Conservation (phyloP, 2,329 filamentous ascomycete genomes). For the Colletotrichum filicis region DNA sequence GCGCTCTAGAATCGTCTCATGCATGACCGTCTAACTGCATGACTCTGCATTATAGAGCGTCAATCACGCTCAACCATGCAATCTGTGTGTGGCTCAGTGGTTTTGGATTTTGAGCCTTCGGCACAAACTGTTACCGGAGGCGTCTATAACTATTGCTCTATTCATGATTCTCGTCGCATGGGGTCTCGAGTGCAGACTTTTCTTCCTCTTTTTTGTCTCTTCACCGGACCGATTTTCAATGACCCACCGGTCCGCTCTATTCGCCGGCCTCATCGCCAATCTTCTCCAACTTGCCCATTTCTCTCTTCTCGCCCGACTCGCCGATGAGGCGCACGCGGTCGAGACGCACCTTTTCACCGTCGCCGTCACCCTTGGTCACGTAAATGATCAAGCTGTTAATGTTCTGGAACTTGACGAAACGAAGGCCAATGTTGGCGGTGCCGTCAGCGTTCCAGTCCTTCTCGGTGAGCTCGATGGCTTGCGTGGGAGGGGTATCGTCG, state of each 20-base stretch:
- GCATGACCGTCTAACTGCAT: background rate
- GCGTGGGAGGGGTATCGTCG: slow-evolving; percentile 84
- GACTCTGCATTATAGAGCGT: background rate
- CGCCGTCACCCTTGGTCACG: slow-evolving; percentile 85
- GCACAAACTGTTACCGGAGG: background rate
- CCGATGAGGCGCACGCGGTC: slow-evolving; percentile 85
- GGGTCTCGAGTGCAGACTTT: slow-evolving; percentile 6
- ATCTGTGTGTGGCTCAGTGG: background rate
- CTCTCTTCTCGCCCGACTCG: slow-evolving; percentile 89
- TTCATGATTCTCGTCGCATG: slow-evolving; percentile 32
- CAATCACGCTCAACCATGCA: too few relatives aligned
- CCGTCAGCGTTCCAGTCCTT: slow-evolving; percentile 86
- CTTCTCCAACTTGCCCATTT: slow-evolving; percentile 96
- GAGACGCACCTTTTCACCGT: slow-evolving; percentile 86
- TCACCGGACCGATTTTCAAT: slow-evolving; percentile 1
- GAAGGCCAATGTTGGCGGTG: slow-evolving; percentile 77
- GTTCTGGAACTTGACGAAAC: slow-evolving; percentile 98
- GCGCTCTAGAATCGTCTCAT: background rate
- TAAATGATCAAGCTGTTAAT: slow-evolving; percentile 89
- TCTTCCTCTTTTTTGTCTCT: slow-evolving; percentile 2
- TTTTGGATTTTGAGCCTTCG: slow-evolving; percentile 6
- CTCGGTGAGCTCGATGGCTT: slow-evolving; percentile 78
- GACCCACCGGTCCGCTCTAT: slow-evolving; percentile 45
- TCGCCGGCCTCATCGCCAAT: slow-evolving; percentile 80
- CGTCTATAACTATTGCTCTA: slow-evolving; percentile 30